These are phyloP conservation scores for Leishmania amazonensis DNA, from an alignment of 208 protist genomes.

Conservation along the genomic window DNA sequence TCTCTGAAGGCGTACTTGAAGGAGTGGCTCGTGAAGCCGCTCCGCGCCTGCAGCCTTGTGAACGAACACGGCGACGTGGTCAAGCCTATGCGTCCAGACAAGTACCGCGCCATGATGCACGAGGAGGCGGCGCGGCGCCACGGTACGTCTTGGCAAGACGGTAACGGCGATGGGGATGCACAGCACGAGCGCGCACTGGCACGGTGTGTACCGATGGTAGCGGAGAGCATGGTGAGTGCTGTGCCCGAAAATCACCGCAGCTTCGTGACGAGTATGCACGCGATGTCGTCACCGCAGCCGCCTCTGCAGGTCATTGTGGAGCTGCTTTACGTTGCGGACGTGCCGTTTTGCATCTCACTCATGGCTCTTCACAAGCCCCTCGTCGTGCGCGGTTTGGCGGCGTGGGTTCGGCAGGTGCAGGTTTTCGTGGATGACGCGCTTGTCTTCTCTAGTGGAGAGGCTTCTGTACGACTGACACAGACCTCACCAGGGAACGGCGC, in stretches of 20 bases:
- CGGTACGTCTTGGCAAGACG: background rate
- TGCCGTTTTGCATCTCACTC: constrained; percentile 59
- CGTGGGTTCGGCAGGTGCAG: constrained; percentile 58
- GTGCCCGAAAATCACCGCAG: constrained; percentile 13
- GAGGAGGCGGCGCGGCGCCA: constrained; percentile 7
- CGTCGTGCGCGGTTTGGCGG: constrained; percentile 39
- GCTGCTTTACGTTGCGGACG: constrained; percentile 68
- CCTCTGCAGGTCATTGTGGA: constrained; percentile 47
- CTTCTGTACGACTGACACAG: constrained; percentile 20
- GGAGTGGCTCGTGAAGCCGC: constrained; percentile 58
- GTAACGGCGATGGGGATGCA: constrained; percentile 18
- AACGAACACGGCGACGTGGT: constrained; percentile 50
- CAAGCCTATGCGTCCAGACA: constrained; percentile 2
- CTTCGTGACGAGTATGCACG: background rate
- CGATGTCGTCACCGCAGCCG: background rate
- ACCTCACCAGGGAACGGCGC: background rate
- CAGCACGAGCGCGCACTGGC: constrained; percentile 1
- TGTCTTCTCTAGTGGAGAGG: constrained; percentile 67
- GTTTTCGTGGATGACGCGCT: constrained; percentile 64
- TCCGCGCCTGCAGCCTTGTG: constrained; percentile 46
- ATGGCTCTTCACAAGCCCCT: constrained; percentile 45
- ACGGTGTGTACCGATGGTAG: constrained; percentile 30
- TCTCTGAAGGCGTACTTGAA: constrained; percentile 58
- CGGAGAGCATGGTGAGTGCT: constrained; percentile 28
- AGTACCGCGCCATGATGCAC: constrained; percentile 2